Evolutionary conservation across 176 grass and related monocot species (phyloP).

Genomic region (Chrysopogon serrulatus): DNA sequence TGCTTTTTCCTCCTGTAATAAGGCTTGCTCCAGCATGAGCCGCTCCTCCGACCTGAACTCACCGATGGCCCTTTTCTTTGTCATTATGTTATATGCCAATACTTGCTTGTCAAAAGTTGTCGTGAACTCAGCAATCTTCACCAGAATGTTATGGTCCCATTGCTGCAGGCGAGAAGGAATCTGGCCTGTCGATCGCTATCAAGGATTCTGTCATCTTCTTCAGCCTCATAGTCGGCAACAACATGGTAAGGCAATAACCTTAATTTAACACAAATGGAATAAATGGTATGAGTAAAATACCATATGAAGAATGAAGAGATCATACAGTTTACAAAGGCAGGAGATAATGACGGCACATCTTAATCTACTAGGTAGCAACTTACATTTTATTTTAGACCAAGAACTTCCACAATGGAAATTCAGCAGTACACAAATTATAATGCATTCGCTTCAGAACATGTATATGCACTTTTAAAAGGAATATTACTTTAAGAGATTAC

Average conservation of each 20-base stretch:
- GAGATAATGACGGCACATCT: background rate
- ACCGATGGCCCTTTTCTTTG: slow-evolving; percentile 68
- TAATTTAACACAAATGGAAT: slow-evolving; percentile 16
- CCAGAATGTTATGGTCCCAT: slow-evolving; percentile 97
- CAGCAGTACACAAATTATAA: background rate
- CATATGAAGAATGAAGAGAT: background rate
- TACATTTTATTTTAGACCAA: background rate
- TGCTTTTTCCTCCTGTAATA: slow-evolving; percentile 87
- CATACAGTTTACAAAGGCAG: background rate
- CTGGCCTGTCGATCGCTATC: slow-evolving; percentile 72
- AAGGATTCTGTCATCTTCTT: slow-evolving; percentile 95
- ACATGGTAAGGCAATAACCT: slow-evolving; percentile 98
- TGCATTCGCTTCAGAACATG: background rate
- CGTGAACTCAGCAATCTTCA: slow-evolving; percentile 92
- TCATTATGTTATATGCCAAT: slow-evolving; percentile 96
- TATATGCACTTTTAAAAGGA: background rate
- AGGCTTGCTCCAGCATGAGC: slow-evolving; percentile 81
- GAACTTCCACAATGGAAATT: background rate
- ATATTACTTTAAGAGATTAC: background rate
- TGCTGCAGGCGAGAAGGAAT: slow-evolving; percentile 83
- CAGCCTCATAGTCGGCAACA: slow-evolving; percentile 96
- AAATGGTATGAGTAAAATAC: slow-evolving; percentile 20
- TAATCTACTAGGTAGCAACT: background rate
- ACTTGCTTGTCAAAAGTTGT: slow-evolving; percentile 97
- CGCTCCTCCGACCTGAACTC: slow-evolving; percentile 97